Conservation (phyloP, 2,329 filamentous ascomycete species). For the Pseudogymnoascus pannorum region DNA sequence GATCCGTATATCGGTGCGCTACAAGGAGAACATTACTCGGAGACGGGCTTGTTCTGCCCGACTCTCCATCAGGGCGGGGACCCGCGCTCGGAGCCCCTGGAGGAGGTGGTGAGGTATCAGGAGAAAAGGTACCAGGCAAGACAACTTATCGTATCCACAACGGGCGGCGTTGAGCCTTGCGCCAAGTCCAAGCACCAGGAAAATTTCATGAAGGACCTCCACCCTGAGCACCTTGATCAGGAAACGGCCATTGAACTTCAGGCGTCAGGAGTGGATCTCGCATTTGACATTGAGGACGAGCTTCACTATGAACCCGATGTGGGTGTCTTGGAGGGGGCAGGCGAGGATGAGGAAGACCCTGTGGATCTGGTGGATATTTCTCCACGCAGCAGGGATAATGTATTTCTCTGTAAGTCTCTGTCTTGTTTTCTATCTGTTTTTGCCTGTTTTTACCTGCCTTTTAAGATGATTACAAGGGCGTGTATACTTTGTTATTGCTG, state of each 20-base stretch:
- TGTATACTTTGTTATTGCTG: neutral
- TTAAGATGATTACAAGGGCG: neutral
- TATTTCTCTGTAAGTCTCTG: neutral
- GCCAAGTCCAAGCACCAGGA: neutral
- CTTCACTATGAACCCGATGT: neutral
- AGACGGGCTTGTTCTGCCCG: conserved; percentile 37
- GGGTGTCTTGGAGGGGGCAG: neutral
- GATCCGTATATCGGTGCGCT: conserved; percentile 47
- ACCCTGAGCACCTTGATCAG: neutral
- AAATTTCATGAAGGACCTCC: neutral
- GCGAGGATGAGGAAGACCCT: neutral
- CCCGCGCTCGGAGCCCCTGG: neutral
- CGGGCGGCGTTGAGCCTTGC: neutral
- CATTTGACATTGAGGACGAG: neutral
- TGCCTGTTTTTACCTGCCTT: neutral
- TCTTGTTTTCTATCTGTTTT: neutral
- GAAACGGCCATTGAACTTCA: neutral
- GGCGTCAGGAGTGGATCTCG: neutral
- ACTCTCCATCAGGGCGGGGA: conserved; percentile 44
- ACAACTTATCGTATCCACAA: neutral
- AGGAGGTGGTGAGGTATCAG: neutral
- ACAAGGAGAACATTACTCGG: conserved; percentile 47
- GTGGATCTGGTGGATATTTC: neutral
- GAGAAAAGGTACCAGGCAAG: neutral
- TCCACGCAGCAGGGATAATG: neutral